These are phyloP conservation scores for Fraxinus velutina DNA, from an alignment of 305 asterid species.

Conservation along the genomic window DNA sequence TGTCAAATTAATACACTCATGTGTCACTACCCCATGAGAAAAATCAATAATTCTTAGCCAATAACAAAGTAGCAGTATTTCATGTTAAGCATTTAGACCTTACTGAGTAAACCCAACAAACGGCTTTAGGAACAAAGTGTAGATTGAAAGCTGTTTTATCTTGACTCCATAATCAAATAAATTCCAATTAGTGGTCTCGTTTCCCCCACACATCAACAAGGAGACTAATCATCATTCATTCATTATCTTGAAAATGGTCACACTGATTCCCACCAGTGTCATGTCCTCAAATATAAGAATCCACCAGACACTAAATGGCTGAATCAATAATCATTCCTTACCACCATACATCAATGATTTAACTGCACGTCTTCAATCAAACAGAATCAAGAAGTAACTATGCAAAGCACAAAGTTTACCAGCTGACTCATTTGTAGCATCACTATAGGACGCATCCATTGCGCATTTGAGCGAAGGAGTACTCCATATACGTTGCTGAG, in stretches of 20 bases:
- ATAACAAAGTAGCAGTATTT: not conserved
- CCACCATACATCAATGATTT: not conserved
- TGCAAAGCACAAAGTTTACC: constrained; percentile 39
- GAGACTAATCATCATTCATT: not conserved
- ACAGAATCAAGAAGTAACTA: not conserved
- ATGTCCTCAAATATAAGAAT: not conserved
- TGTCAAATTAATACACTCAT: too few species aligned
- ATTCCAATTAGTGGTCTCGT: not conserved
- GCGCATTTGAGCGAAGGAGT: constrained; percentile 54
- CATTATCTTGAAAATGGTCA: not conserved
- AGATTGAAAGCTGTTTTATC: not conserved
- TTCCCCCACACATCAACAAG: not conserved
- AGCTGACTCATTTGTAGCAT: constrained; percentile 52
- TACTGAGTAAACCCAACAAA: too few species aligned
- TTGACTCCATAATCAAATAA: not conserved
- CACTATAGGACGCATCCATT: constrained; percentile 83
- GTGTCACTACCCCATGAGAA: not conserved
- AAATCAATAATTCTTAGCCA: not conserved
- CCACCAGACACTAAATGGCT: not conserved
- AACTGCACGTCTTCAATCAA: not conserved
- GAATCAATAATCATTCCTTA: not conserved
- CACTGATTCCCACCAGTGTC: not conserved
- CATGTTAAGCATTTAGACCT: not conserved
- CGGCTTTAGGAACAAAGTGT: too few species aligned
- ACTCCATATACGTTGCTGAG: constrained; percentile 39